Evolutionary conservation across 345 rosid genomes (phyloP).

Genomic region (Bretschneidera sinensis): DNA sequence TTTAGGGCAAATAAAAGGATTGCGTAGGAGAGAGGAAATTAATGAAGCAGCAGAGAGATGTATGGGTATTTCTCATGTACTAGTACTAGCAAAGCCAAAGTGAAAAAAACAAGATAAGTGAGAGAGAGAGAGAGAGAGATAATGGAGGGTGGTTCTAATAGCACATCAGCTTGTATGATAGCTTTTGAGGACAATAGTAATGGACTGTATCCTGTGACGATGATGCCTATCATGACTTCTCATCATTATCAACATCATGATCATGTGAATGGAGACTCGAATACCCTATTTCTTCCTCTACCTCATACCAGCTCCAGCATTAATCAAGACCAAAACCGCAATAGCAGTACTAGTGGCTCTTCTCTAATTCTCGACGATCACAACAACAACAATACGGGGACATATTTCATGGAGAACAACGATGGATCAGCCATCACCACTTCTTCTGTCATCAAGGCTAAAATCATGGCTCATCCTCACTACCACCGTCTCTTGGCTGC

Average conservation of each 20-base stretch:
- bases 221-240: conserved; percentile 60
- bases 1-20: conserved; percentile 13
- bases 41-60: too few species aligned
- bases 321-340: conserved; percentile 31
- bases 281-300: conserved; percentile 32
- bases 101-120: too few species aligned
- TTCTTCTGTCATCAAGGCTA: conserved; percentile 57
- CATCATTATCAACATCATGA: too few species aligned
- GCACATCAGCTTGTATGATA: conserved; percentile 65
- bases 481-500: conserved; percentile 88
- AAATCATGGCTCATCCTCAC: conserved; percentile 98
- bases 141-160: conserved; percentile 77
- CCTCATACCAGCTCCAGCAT: conserved; percentile 15
- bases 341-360: conserved; percentile 30
- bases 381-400: conserved; percentile 19
- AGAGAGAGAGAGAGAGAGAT: conserved; percentile 29
- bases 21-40: conserved; percentile 30
- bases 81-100: conserved; percentile 41
- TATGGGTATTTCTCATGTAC: too few species aligned
- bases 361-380: conserved; percentile 45
- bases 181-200: conserved; percentile 65
- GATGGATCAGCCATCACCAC: conserved; percentile 16
- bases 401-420: conserved; percentile 64
- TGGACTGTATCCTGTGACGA: conserved; percentile 57
- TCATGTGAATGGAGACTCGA: conserved; percentile 25